Evolutionary conservation across 2,329 filamentous ascomycete genomes (phyloP).

Genomic region (Trichoderma atroviride): DNA sequence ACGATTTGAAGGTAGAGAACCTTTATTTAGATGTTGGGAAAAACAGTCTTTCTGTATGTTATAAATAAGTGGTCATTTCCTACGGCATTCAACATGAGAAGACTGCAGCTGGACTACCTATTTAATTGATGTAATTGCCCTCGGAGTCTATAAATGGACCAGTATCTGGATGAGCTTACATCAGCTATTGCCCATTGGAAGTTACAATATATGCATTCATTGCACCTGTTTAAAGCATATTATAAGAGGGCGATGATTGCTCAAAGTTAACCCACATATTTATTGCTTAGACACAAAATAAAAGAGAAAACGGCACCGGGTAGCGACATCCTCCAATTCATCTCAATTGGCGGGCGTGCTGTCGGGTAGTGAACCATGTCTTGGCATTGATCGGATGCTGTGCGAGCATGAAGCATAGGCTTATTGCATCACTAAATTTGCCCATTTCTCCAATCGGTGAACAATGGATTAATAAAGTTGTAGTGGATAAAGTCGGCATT

Average conservation of each 20-base stretch:
- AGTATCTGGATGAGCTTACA: too few relatives aligned
- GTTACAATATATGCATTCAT: neutral
- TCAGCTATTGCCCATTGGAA: too few relatives aligned
- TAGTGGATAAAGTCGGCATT: neutral
- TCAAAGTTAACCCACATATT: neutral
- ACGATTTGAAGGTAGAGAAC: neutral
- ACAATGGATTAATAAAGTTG: neutral
- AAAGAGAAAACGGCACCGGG: neutral
- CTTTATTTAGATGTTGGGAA: neutral
- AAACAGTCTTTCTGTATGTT: too few relatives aligned
- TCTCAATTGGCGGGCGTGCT: neutral
- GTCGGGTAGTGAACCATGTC: neutral
- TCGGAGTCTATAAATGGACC: too few relatives aligned
- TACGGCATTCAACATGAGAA: too few relatives aligned
- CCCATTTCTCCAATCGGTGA: neutral
- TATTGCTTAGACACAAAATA: neutral
- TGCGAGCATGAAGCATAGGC: neutral
- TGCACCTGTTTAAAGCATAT: neutral
- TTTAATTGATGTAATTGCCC: too few relatives aligned
- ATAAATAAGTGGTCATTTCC: too few relatives aligned
- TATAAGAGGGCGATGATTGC: neutral
- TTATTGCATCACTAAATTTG: neutral
- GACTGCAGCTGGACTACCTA: too few relatives aligned
- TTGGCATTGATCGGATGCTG: neutral
- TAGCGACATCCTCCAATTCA: neutral